phyloP scores from a whole-genome alignment of 2,329 filamentous ascomycete species.

The Graphilbum sp. region DNA sequence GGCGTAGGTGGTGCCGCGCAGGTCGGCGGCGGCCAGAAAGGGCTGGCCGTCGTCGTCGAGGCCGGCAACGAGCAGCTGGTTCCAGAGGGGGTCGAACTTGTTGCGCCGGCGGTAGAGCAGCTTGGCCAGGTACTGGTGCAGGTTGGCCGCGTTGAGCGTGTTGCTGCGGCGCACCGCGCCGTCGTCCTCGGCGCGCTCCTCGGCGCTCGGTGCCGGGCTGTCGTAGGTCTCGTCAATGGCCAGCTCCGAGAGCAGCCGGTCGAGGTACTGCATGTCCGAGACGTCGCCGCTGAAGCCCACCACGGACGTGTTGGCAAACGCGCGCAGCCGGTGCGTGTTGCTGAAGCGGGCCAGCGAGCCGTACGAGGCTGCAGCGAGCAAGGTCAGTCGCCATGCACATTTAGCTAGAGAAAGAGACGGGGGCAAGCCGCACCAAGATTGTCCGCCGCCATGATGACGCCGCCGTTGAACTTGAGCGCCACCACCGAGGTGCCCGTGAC shows the following conservation, averaged over 20 bases:
- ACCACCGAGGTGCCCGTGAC: constrained; percentile 95
- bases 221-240: constrained; percentile 81
- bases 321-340: constrained; percentile 85
- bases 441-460: constrained; percentile 91
- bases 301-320: constrained; percentile 69
- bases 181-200: constrained; percentile 9
- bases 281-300: constrained; percentile 95
- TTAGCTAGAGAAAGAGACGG: constrained; percentile 3
- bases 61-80: constrained; percentile 80
- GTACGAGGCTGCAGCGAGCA: constrained; percentile 86
- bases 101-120: constrained; percentile 89
- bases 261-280: constrained; percentile 97
- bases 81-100: constrained; percentile 96
- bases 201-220: constrained; percentile 17
- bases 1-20: constrained; percentile 83
- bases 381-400: too few species aligned
- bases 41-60: constrained; percentile 65
- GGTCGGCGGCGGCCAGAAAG: constrained; percentile 81
- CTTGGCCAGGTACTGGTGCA: constrained; percentile 93
- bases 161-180: constrained; percentile 22
- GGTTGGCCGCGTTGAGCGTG: constrained; percentile 72
- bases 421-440: constrained; percentile 56
- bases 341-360: constrained; percentile 93
- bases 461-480: constrained; percentile 88
- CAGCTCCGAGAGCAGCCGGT: constrained; percentile 76